Evolutionary conservation across 164 flowering plant species (phyloP), one percentile per base, ranked within the genome.

Genomic region (Dillenia suffruticosa): DNA sequence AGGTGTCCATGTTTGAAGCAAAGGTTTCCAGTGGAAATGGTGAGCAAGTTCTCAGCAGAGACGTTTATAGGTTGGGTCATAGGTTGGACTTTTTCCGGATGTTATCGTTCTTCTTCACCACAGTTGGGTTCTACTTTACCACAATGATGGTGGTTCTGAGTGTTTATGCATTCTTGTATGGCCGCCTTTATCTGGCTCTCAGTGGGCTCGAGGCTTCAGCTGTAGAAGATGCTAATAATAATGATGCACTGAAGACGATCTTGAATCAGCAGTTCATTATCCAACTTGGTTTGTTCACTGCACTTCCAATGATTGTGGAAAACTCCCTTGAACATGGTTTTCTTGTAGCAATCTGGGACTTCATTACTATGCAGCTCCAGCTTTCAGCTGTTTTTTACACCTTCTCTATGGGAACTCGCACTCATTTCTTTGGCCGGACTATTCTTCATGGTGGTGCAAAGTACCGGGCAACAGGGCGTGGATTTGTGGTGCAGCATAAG

Each of bases 1-100:
- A 85, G 56, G 55, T 85, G 45, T 77, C 90, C 56, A 82, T 85
- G 90, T 85, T 85, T 65, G 90, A 84, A 69, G 89, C 89, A 44
- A 84, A 84, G 75, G 85, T 84, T 62, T 81, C 89, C 11, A 81
- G 89, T 74, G 89, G 89, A 47, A 84, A 84, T 56, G 89, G 87
- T 32, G 40, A 32, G 40, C 40, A 32, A 32, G 40, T 32, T 32
- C 40, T 32, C 40, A 32, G 40, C 40, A 71, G 90, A 71, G 90
- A 85, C 68, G 86, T 85, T 11, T 85, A 85, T 57, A 66, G 87
- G 63, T 75, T 85, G 72, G 90, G 90, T 24, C 90, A 85, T 59
- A 70, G 87, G 51, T 72, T 85, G 57, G 90, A 85, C 57, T 85
- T 85, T 72, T 79, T 85, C 66, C 54, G 87, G 49, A 82, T 83